Evolutionary conservation across 1,139 yeast species (phyloP).

Genomic region (Geotrichum klebahnii): DNA sequence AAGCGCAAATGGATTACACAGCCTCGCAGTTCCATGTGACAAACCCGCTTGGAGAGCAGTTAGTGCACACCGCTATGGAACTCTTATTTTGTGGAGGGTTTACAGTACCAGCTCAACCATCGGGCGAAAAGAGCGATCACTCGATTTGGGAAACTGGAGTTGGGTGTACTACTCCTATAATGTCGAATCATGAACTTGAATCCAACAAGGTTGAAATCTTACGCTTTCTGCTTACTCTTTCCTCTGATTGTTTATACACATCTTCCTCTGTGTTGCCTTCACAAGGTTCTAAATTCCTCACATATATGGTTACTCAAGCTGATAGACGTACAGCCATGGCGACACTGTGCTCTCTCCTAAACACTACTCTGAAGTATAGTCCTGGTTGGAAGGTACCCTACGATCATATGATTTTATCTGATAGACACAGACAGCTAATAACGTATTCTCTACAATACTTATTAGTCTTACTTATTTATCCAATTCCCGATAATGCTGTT

Average conservation of each 20-base stretch:
- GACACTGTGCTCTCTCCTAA: slow-evolving; percentile 65
- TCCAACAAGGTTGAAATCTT: slow-evolving; percentile 65
- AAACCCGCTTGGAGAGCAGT: slow-evolving; percentile 49
- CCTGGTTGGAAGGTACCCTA: slow-evolving; percentile 44
- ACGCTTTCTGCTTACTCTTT: slow-evolving; percentile 56
- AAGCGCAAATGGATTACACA: slow-evolving; percentile 12
- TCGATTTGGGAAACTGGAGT: slow-evolving; percentile 78
- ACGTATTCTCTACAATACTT: slow-evolving; percentile 61
- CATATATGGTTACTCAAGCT: slow-evolving; percentile 56
- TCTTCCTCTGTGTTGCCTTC: slow-evolving; percentile 46
- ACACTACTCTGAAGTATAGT: slow-evolving; percentile 44
- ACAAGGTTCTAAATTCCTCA: slow-evolving; percentile 56
- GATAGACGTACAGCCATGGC: slow-evolving; percentile 47
- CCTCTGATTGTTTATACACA: slow-evolving; percentile 59
- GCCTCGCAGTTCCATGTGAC: slow-evolving; percentile 7
- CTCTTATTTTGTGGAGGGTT: slow-evolving; percentile 60
- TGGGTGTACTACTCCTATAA: slow-evolving; percentile 51
- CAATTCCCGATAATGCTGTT: slow-evolving; percentile 46
- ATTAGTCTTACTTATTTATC: slow-evolving; percentile 59
- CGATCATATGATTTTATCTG: slow-evolving; percentile 40
- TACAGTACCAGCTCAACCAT: slow-evolving; percentile 43
- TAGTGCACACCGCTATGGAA: slow-evolving; percentile 48
- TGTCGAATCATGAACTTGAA: slow-evolving; percentile 47
- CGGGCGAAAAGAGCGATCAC: slow-evolving; percentile 23
- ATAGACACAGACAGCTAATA: slow-evolving; percentile 52